These are phyloP conservation scores for Volvariella volvacea DNA, from an alignment of 1,284 basidiomycete genomes.

Conservation along the genomic window DNA sequence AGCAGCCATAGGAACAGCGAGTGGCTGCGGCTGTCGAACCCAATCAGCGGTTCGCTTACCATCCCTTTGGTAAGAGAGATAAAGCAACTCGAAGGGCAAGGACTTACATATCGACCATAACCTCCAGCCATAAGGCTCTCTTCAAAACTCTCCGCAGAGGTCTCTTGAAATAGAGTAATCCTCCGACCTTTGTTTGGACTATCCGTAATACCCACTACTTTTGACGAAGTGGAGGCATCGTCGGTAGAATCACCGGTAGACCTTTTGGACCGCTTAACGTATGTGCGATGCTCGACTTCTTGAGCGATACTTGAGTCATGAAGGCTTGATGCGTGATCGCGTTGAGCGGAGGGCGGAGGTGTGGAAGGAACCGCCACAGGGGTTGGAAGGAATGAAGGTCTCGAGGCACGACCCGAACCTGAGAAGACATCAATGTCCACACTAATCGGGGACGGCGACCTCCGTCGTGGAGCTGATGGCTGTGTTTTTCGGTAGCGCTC, in stretches of 20 bases:
- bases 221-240: conserved; percentile 18
- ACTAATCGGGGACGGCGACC: conserved; percentile 14
- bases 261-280: conserved; percentile 53
- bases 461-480: conserved; percentile 12
- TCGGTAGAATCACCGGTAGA: conserved; percentile 29
- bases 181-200: conserved; percentile 65
- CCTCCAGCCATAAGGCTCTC: conserved; percentile 73
- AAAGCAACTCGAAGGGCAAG: neutral
- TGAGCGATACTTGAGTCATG: conserved; percentile 38
- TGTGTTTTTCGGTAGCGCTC: conserved; percentile 16
- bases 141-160: conserved; percentile 75
- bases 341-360: conserved; percentile 21
- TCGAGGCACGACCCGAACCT: conserved; percentile 7
- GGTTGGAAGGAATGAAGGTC: conserved; percentile 1
- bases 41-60: conserved; percentile 49
- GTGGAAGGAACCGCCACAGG: conserved; percentile 10
- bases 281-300: conserved; percentile 56
- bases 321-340: no score
- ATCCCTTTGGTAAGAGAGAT: conserved; percentile 4
- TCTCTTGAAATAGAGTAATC: conserved; percentile 69
- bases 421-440: conserved; percentile 26
- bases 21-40: conserved; percentile 43
- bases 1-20: conserved; percentile 25
- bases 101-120: conserved; percentile 62
- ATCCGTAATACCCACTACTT: conserved; percentile 50